Evolutionary conservation across 177 flowering plant genomes (phyloP), one percentile per base, ranked within the genome.

Genomic region (Vitis hybrid): DNA sequence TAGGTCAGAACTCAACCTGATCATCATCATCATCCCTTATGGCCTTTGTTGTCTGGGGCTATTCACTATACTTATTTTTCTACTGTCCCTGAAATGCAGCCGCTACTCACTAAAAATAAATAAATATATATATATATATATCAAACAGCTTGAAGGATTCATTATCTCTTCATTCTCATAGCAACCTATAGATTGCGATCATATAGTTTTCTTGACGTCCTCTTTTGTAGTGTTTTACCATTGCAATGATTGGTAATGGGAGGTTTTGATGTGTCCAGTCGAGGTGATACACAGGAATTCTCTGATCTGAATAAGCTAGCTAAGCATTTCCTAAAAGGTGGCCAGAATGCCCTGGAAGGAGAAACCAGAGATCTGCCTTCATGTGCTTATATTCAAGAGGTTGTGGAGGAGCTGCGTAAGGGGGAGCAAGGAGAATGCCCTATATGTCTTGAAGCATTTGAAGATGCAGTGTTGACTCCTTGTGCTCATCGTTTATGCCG

Each of bases 391-490:
- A 69, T 95, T 71, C 91, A 91, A 69, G 97, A 90, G 78, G 98
- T 95, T 55, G 88, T 95, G 72, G 97, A 95, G 68, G 99, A 92
- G 79, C 77, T 95, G 50, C 89, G 89, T 5, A 93, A 86, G 65
- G 97, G 99, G 57, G 97, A 90, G 60, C 78, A 88, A 39, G 97
- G 97, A 72, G 99, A 95, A 78, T 95, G 99, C 63, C 99, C 99
- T 51, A 95, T 95, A 70, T 95, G 99, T 79, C 95, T 95, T 66
- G 98, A 95, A 84, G 92, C 91, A 80, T 90, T 86, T 84, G 99
- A 95, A 83, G 99, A 95, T 91, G 94, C 98, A 64, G 95, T 95
- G 15, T 83, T 95, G 78, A 95, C 98, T 64, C 97, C 99, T 68
- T 95, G 99, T 87, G 98, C 98, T 79, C 99, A 95, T 69, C 84